phyloP scores from a whole-genome alignment of 768 basidiomycete genomes.

The Hypsizygus marmoreus region DNA sequence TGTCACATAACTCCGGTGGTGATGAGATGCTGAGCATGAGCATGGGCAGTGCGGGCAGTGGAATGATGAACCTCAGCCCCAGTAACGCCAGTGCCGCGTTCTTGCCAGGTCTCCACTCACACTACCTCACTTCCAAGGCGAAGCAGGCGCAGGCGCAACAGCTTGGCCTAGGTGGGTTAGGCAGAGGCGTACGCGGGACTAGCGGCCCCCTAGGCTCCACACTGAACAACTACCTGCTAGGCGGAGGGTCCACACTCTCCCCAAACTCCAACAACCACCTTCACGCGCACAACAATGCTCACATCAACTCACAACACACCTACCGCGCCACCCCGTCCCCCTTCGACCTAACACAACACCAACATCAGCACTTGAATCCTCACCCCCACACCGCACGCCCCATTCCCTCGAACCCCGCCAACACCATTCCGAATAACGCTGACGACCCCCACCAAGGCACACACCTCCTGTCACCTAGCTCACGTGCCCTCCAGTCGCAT shows the following conservation, averaged over 20 bases:
- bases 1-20: constrained; percentile 12
- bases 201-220: constrained; percentile 31
- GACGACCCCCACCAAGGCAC: constrained; percentile 22
- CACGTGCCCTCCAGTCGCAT: constrained; percentile 82
- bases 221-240: constrained; percentile 31
- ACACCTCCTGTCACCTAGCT: constrained; percentile 59
- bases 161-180: constrained; percentile 29
- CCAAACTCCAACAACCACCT: constrained; percentile 35
- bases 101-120: constrained; percentile 68
- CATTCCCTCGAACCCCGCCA: constrained; percentile 26
- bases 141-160: constrained; percentile 35
- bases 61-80: constrained; percentile 50
- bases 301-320: constrained; percentile 37
- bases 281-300: constrained; percentile 41
- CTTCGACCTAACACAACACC: constrained; percentile 45
- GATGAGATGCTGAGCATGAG: constrained; percentile 40
- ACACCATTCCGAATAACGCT: constrained; percentile 6
- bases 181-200: constrained; percentile 30
- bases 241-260: constrained; percentile 26
- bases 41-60: constrained; percentile 32
- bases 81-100: constrained; percentile 85
- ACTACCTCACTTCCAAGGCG: constrained; percentile 58
- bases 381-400: constrained; percentile 30
- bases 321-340: constrained; percentile 45
- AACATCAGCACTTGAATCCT: constrained; percentile 32